A percentile compares a stretch with the other conserved stretches of the same genome.
phyloP scores from a whole-genome alignment of 345 rosid genomes.

The Melaleuca alternifolia region DNA sequence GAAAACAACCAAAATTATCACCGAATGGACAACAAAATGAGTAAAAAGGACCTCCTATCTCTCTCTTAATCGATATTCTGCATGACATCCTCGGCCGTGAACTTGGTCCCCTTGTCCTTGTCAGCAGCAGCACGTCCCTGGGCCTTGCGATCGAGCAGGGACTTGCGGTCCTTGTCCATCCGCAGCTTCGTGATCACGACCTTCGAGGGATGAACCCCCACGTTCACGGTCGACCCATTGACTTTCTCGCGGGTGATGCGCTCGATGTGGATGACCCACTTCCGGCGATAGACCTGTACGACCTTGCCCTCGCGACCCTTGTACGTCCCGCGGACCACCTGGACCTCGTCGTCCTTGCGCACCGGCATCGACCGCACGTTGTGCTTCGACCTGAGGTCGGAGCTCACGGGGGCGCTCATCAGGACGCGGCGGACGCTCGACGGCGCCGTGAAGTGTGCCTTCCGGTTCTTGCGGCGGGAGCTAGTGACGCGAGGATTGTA shows the following conservation, averaged over 20 bases:
- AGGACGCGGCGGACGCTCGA: constrained; percentile 14
- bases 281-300: constrained; percentile 10
- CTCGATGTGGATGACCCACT: constrained; percentile 18
- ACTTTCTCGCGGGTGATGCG: constrained; percentile 14
- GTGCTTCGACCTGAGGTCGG: constrained; percentile 4
- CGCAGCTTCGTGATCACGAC: constrained; percentile 6
- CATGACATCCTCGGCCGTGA: constrained; percentile 12
- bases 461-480: constrained; percentile 17
- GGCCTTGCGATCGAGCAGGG: constrained; percentile 11
- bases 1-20: neutral
- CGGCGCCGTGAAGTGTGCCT: constrained; percentile 14
- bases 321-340: constrained; percentile 9
- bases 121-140: constrained; percentile 10
- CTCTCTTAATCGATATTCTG: neutral
- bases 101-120: constrained; percentile 15
- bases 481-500: constrained; percentile 11
- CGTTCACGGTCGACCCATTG: constrained; percentile 11
- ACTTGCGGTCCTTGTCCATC: constrained; percentile 11
- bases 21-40: neutral
- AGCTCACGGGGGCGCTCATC: constrained; percentile 11
- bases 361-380: constrained; percentile 10
- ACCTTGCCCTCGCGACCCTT: constrained; percentile 15
- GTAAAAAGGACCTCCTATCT: neutral
- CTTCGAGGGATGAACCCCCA: constrained; percentile 8
- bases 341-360: constrained; percentile 17